Conservation (phyloP, 2,329 filamentous ascomycete species). For the Claviceps capensis region DNA sequence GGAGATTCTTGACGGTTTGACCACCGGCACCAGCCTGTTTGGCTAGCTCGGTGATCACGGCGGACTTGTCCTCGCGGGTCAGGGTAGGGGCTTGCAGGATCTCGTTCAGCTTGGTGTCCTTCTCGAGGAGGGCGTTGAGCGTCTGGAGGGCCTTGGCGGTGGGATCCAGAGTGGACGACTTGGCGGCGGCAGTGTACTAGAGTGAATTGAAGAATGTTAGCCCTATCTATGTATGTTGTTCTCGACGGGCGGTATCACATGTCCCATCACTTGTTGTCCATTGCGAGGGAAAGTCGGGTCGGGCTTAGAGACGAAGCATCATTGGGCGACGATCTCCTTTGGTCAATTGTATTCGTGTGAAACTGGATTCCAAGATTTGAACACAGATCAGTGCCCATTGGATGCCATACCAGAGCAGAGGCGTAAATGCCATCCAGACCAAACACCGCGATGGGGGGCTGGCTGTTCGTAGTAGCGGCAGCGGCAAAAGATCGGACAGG, state of each 20-base stretch:
- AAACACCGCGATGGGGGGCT: slow-evolving; percentile 82
- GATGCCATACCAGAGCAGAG: slow-evolving; percentile 74
- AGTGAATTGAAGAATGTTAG: slow-evolving; percentile 11
- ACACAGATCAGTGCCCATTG: too few species aligned
- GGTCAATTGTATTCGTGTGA: neutral
- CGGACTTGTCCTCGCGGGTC: slow-evolving; percentile 62
- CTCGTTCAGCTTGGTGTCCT: slow-evolving; percentile 64
- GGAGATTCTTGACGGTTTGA: slow-evolving; percentile 87
- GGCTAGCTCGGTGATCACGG: slow-evolving; percentile 75
- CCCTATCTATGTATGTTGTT: neutral
- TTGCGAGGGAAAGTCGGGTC: too few species aligned
- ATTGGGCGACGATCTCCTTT: neutral
- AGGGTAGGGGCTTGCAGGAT: slow-evolving; percentile 77
- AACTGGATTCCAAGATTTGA: too few species aligned
- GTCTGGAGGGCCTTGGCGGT: slow-evolving; percentile 66
- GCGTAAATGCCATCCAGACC: slow-evolving; percentile 97
- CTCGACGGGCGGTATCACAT: neutral
- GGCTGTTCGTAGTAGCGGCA: slow-evolving; percentile 50
- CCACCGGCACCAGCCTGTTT: slow-evolving; percentile 66
- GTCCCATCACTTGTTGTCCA: neutral
- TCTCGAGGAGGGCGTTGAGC: slow-evolving; percentile 60
- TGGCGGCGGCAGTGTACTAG: slow-evolving; percentile 92
- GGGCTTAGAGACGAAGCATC: too few species aligned
- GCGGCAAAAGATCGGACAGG: slow-evolving; percentile 71
- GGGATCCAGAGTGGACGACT: slow-evolving; percentile 72